Base-by-base conservation (phyloP, 176 grass and related monocot genomes). In the Musa troglodytarum region DNA sequence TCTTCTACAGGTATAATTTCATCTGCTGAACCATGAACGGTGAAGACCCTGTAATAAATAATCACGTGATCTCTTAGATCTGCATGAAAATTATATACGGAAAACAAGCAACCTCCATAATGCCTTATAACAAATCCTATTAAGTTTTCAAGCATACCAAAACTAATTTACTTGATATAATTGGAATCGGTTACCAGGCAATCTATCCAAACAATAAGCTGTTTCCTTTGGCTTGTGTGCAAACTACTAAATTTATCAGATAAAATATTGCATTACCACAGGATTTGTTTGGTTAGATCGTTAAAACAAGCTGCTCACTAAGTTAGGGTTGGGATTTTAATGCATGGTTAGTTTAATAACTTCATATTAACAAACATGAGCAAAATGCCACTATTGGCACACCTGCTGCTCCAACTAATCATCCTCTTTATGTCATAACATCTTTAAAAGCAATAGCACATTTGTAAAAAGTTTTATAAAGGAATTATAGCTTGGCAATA, bases 1-100 rank as follows among this genome's bases (percentile, higher is more conserved):
- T 77, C 75, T 52, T 77, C 75, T 77, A 24, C 61, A 65, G 75
- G 75, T 11, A 65, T 49, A 9, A 53, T 77, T 64, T 77, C 75
- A 53, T 77, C 75, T 10, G 34, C 58, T 53, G 75, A 64, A 52
- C 75, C 75, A 65, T 77, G 75, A 65, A 77, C 75, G 14, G 61
- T 77, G 34, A 77, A 52, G 20, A 77, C 49, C 58, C 75, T 77
- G 61, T 25, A 77, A 52, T 11, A 49, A 61, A 63, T 23, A 75
- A 49, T 28, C 26, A 0, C 0, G 15, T 13, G 19, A 26, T 22
- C 24, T 53, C 2, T 19, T 56, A 76, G 28, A 76, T 50, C 29
- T 34, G 21, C 1, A 49, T 19, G n/a, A 16, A 49, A 61, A 19
- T 10, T 1, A 22, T 4, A 21, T 11, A 5, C 0, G 15, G 11